phyloP scores from a whole-genome alignment of 352 stramenopile species.

The Globisporangium megalacanthum region DNA sequence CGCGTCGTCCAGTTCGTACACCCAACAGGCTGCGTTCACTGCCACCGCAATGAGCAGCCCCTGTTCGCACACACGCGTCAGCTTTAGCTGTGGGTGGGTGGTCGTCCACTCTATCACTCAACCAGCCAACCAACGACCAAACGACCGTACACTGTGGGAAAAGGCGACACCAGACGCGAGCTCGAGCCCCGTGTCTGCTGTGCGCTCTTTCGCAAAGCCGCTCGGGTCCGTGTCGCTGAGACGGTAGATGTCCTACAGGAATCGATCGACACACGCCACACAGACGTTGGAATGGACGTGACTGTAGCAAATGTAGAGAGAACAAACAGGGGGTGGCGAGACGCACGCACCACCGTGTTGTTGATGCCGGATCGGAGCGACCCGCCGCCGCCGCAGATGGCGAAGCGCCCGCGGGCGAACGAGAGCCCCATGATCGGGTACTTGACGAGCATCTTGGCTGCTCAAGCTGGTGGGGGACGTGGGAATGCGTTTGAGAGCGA shows the following conservation, averaged over 20 bases:
- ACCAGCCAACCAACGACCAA: not conserved
- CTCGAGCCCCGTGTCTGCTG: constrained; percentile 62
- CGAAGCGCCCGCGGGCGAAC: constrained; percentile 61
- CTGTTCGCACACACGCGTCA: constrained; percentile 6
- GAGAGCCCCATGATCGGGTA: constrained; percentile 84
- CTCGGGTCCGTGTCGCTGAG: constrained; percentile 55
- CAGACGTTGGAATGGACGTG: not conserved
- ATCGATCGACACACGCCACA: not conserved
- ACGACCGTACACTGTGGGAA: constrained; percentile 56
- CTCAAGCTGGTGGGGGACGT: not conserved
- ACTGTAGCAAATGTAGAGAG: not conserved
- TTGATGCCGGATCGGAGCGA: constrained; percentile 83
- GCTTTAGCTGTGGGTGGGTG: not conserved
- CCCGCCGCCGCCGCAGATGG: constrained; percentile 77
- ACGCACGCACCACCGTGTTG: constrained; percentile 70
- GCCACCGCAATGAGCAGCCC: constrained; percentile 69
- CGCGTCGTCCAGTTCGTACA: constrained; percentile 61
- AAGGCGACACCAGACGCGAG: constrained; percentile 73
- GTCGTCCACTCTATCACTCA: not conserved
- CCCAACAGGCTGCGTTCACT: constrained; percentile 68
- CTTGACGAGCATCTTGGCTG: constrained; percentile 61
- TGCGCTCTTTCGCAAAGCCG: constrained; percentile 64
- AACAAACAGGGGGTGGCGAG: not conserved
- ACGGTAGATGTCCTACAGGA: constrained; percentile 61
- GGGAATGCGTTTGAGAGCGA: too few relatives aligned